phyloP scores from a whole-genome alignment of 345 rosid genomes.

The Gossypium sturtianum region DNA sequence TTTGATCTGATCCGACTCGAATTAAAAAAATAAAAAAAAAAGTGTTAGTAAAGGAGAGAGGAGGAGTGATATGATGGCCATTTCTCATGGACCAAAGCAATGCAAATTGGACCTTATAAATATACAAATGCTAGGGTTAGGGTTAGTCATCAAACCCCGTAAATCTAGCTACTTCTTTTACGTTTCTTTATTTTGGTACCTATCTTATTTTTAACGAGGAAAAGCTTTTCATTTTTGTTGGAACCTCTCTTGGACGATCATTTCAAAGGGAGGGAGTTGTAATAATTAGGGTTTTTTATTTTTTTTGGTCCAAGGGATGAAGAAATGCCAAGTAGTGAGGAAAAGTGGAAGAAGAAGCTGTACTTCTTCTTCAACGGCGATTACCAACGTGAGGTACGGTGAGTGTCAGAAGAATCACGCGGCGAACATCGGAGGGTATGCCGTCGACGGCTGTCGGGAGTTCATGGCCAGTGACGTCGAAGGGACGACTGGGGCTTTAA shows the following conservation, averaged over 20 bases:
- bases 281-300: constrained; percentile 21
- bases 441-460: constrained; percentile 79
- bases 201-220: constrained; percentile 7
- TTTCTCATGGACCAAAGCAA: constrained; percentile 15
- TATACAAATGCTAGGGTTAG: constrained; percentile 49
- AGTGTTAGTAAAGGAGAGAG: constrained; percentile 27
- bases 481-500: constrained; percentile 37
- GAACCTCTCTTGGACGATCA: constrained; percentile 19
- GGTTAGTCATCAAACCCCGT: constrained; percentile 40
- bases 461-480: constrained; percentile 26
- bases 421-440: constrained; percentile 66
- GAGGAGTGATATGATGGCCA: constrained; percentile 22
- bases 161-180: constrained; percentile 10
- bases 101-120: constrained; percentile 20
- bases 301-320: constrained; percentile 25
- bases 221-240: neutral
- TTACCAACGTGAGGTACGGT: constrained; percentile 1
- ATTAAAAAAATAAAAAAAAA: neutral
- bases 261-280: neutral
- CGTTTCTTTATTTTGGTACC: neutral
- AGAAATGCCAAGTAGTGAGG: constrained; percentile 47
- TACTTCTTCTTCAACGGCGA: constrained; percentile 32
- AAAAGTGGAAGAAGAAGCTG: constrained; percentile 31
- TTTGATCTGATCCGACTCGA: too few species aligned
- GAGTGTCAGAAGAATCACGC: constrained; percentile 87